These are phyloP conservation scores for Plantago lanceolata DNA, from an alignment of 305 asterid species.

Conservation along the genomic window DNA sequence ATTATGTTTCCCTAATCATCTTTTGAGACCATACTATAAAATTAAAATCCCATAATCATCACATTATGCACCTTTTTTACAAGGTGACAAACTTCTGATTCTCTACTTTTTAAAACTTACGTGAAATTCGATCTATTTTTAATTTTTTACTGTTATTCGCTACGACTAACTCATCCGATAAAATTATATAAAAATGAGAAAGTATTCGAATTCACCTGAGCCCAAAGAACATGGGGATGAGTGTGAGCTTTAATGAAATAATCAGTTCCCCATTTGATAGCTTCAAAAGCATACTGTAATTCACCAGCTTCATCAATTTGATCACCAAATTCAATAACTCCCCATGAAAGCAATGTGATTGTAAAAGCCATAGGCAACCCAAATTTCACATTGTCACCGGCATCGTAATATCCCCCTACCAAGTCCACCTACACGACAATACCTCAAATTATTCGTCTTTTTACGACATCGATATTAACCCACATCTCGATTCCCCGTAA, in stretches of 20 bases:
- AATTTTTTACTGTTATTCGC: too few species aligned
- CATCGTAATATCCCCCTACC: constrained; percentile 88
- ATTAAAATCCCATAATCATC: not conserved
- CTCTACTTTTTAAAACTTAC: not conserved
- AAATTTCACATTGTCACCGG: constrained; percentile 82
- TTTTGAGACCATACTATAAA: constrained; percentile 13
- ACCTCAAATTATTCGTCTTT: not conserved
- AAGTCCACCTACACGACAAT: constrained; percentile 54
- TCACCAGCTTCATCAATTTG: constrained; percentile 59
- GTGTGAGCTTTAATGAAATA: constrained; percentile 85
- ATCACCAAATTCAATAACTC: constrained; percentile 50
- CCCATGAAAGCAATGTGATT: constrained; percentile 70
- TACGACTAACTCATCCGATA: too few species aligned
- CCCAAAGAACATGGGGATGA: constrained; percentile 71
- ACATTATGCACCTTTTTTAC: not conserved
- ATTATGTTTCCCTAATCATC: constrained; percentile 1
- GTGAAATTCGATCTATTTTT: too few species aligned
- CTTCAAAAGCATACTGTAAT: constrained; percentile 60
- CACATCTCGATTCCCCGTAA: not conserved
- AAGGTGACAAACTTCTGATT: constrained; percentile 7
- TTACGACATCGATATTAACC: not conserved
- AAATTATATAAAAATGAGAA: not conserved
- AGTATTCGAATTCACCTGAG: constrained; percentile 43
- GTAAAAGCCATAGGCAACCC: constrained; percentile 91
- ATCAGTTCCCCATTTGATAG: constrained; percentile 92